These are phyloP conservation scores for Cryptosporidium bovis DNA, from an alignment of 169 alveolate genomes.

Conservation along the genomic window DNA sequence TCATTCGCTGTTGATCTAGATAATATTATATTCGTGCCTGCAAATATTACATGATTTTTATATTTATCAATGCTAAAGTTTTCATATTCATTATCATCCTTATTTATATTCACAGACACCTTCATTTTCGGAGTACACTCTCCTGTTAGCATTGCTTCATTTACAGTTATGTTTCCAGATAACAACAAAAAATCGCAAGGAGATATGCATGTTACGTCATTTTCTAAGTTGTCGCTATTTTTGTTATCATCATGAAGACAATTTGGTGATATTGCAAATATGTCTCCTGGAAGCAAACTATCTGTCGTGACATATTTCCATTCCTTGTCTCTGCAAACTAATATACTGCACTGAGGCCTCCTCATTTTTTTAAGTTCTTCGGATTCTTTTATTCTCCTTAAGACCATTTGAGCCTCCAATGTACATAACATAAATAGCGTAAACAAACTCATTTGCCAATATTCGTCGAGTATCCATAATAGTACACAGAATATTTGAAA, in stretches of 20 bases:
- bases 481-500: slow-evolving; percentile 94
- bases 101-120: slow-evolving; percentile 81
- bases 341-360: slow-evolving; percentile 87
- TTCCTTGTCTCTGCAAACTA: slow-evolving; percentile 87
- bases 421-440: slow-evolving; percentile 89
- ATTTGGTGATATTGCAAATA: slow-evolving; percentile 76
- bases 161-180: slow-evolving; percentile 86
- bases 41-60: slow-evolving; percentile 89
- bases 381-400: slow-evolving; percentile 83
- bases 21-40: slow-evolving; percentile 92
- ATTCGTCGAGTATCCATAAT: slow-evolving; percentile 96
- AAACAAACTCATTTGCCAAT: slow-evolving; percentile 91
- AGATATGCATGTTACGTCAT: slow-evolving; percentile 75
- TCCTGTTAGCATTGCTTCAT: slow-evolving; percentile 92
- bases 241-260: slow-evolving; percentile 6
- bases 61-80: slow-evolving; percentile 13
- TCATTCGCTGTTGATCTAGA: slow-evolving; percentile 79
- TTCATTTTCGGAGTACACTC: slow-evolving; percentile 90
- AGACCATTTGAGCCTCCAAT: slow-evolving; percentile 86
- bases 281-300: slow-evolving; percentile 95
- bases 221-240: slow-evolving; percentile 48
- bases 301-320: slow-evolving; percentile 90
- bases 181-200: slow-evolving; percentile 83
- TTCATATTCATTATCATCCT: slow-evolving; percentile 48
- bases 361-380: slow-evolving; percentile 86